These are phyloP conservation scores for Tulasnella sp. DNA, from an alignment of 768 basidiomycete species.

Conservation along the genomic window DNA sequence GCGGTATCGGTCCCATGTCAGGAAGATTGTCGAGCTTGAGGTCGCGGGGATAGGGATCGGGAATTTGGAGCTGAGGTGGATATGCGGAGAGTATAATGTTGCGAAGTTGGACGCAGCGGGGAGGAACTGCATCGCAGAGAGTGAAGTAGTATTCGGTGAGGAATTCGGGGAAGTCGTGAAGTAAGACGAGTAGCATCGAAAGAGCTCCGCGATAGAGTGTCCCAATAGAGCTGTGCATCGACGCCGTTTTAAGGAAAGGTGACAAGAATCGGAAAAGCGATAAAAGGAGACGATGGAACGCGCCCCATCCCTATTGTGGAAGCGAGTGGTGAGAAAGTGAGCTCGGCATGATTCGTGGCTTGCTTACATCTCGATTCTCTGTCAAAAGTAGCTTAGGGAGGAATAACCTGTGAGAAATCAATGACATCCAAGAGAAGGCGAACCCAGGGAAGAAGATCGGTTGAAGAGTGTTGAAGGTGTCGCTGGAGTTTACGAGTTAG, in stretches of 20 bases:
- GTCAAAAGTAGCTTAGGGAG: constrained; percentile 90
- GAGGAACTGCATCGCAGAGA: constrained; percentile 85
- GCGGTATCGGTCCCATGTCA: constrained; percentile 88
- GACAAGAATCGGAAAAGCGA: constrained; percentile 92
- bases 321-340: not conserved
- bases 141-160: constrained; percentile 94
- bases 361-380: constrained; percentile 70
- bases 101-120: constrained; percentile 87
- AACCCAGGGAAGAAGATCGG: constrained; percentile 97
- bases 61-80: constrained; percentile 67
- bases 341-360: not conserved
- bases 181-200: constrained; percentile 82
- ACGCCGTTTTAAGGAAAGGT: constrained; percentile 77
- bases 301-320: constrained; percentile 68
- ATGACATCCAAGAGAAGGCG: constrained; percentile 94
- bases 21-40: constrained; percentile 62
- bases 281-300: constrained; percentile 88
- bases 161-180: constrained; percentile 99
- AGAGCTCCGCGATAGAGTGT: constrained; percentile 86
- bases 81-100: constrained; percentile 96
- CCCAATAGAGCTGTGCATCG: constrained; percentile 66
- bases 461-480: constrained; percentile 90
- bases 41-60: constrained; percentile 75
- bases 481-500: constrained; percentile 38
- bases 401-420: constrained; percentile 92